Conservation (phyloP, 1,284 basidiomycete genomes). For the Polyporus tsugae region DNA sequence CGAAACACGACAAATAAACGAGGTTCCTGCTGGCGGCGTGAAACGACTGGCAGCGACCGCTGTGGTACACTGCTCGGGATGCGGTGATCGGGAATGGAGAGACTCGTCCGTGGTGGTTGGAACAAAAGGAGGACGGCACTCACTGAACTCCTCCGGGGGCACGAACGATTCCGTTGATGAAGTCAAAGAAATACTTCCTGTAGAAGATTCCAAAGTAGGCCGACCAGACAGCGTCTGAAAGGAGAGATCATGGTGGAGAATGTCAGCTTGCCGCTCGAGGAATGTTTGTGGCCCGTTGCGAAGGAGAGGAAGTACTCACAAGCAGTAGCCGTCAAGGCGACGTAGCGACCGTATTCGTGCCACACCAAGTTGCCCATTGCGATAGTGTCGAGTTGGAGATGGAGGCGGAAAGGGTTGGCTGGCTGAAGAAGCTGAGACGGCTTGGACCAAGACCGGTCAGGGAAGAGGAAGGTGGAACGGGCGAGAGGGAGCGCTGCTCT, state of each 20-base stretch:
- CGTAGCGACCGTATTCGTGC: constrained; percentile 80
- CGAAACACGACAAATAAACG: constrained; percentile 2
- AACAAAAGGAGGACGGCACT: constrained; percentile 44
- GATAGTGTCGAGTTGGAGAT: constrained; percentile 13
- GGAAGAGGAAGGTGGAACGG: constrained; percentile 19
- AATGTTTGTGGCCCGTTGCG: not conserved
- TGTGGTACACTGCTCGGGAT: too few species aligned
- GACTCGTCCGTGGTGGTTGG: not conserved
- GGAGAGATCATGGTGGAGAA: constrained; percentile 11
- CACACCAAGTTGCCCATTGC: constrained; percentile 85
- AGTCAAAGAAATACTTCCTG: constrained; percentile 94
- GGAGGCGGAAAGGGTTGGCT: constrained; percentile 16
- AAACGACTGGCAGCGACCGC: not conserved
- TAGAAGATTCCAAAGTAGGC: constrained; percentile 80
- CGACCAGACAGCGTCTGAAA: constrained; percentile 80
- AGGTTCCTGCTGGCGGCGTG: not conserved
- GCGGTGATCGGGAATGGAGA: not conserved
- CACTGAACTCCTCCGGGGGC: constrained; percentile 84
- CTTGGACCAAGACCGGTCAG: constrained; percentile 31
- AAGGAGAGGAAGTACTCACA: constrained; percentile 63
- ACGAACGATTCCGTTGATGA: constrained; percentile 73
- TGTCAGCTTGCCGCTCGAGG: constrained; percentile 15
- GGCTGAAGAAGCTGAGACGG: constrained; percentile 30
- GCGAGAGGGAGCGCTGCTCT: constrained; percentile 44
- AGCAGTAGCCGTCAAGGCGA: constrained; percentile 74